Base-by-base conservation (phyloP, 805 yeast genomes). In the Zygosaccharomyces gambellarensis region DNA sequence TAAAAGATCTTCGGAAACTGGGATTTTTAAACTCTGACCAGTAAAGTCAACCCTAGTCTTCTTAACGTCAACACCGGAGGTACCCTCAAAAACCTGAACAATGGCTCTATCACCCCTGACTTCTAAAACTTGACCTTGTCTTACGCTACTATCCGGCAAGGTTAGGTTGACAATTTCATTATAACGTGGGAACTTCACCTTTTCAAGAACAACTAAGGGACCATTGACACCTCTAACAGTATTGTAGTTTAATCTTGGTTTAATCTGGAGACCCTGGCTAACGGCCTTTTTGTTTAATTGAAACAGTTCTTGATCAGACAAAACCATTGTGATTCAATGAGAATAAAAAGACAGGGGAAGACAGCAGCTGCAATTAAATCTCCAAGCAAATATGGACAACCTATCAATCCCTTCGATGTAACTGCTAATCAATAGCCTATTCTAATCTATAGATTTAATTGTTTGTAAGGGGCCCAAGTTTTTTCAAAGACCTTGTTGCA, bases 141-240 rank as follows among this genome's bases (percentile, higher is more conserved):
- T 87, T 45, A 76, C 74, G 19, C 94, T 72, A 9, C 99, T 99
- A 69, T 95, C 99, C 43, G 99, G 99, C 53, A 94, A 78, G 9
- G 99, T 95, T 65, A 94, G 79, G 71, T 90, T 87, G 65, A 94
- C 99, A 74, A 94, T 94, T 74, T 94, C 99, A 65, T 92, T 90
- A 75, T 80, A 94, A 65, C 95, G 84, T 51, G 95, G 95, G 69
- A 82, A 85, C 70, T 86, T 87, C 63, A 87, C 94, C 56, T 87
- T 84, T 67, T 87, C 92, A 59, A 87, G 73, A 60, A 87, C 90
- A 53, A 94, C 99, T 69, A 94, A 80, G 4, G 99, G 99, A 55
- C 99, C 99, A 71, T 95, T 94, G 64, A 94, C 95, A 71, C 98
- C 98, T 48, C 92, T 92, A 53, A 94, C 99, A 28, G 99, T 94